Conservation (phyloP, 768 basidiomycete species). For the Suillus brevipes region DNA sequence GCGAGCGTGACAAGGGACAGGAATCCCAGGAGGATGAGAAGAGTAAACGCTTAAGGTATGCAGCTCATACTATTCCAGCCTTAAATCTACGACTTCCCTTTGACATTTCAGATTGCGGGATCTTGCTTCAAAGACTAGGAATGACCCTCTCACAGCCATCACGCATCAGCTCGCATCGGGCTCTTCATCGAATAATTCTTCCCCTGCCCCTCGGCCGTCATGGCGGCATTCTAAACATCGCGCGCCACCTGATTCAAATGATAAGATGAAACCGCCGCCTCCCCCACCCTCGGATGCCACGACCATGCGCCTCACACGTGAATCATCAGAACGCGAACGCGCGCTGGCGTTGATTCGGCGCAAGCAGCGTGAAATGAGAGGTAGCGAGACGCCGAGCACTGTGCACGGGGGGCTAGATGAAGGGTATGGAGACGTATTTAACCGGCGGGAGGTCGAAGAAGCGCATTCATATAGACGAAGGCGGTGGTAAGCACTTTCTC, state of each 20-base stretch:
- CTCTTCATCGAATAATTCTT: constrained; percentile 23
- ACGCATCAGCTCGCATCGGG: constrained; percentile 60
- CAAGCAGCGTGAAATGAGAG: constrained; percentile 62
- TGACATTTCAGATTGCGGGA: constrained; percentile 54
- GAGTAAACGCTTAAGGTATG: constrained; percentile 38
- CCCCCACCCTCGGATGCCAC: constrained; percentile 34
- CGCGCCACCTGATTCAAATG: constrained; percentile 9
- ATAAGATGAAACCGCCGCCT: constrained; percentile 10
- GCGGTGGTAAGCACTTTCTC: constrained; percentile 23
- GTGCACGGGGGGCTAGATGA: constrained; percentile 47
- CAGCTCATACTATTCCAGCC: not conserved
- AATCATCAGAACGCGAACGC: constrained; percentile 73
- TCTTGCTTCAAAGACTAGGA: constrained; percentile 55
- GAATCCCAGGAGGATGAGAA: constrained; percentile 27
- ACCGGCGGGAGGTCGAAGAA: constrained; percentile 68
- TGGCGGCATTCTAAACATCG: constrained; percentile 21
- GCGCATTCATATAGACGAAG: constrained; percentile 54
- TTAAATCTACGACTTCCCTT: not conserved
- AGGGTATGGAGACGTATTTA: constrained; percentile 72
- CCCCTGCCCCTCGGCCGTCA: constrained; percentile 22
- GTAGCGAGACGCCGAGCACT: constrained; percentile 71
- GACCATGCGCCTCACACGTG: constrained; percentile 64
- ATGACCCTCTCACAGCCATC: constrained; percentile 77
- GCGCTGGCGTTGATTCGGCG: constrained; percentile 70
- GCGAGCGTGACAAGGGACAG: constrained; percentile 24